These are phyloP conservation scores for Talinum fruticosum DNA, from an alignment of 148 eudicot genomes.

Conservation along the genomic window DNA sequence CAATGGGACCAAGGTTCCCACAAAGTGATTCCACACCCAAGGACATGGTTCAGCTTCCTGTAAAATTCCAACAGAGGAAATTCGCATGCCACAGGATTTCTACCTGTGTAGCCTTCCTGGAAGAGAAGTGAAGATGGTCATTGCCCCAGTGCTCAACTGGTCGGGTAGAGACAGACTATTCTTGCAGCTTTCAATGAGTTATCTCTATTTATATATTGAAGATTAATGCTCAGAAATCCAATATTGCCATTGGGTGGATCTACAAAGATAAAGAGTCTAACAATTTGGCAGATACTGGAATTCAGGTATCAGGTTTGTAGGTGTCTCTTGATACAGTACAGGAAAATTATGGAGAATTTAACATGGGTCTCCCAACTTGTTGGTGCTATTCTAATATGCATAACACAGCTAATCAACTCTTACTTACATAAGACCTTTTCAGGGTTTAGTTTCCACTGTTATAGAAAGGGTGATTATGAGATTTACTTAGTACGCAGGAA, in stretches of 20 bases:
- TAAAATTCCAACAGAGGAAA: no score
- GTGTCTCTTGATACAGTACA: neutral
- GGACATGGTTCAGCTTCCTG: no score
- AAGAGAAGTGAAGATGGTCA: no score
- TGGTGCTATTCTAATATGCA: neutral
- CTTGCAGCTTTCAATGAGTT: neutral
- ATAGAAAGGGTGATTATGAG: neutral
- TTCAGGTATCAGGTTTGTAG: neutral
- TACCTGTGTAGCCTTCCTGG: no score
- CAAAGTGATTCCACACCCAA: no score
- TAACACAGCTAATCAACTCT: neutral
- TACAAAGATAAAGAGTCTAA: neutral
- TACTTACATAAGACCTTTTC: neutral
- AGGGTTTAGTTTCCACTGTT: neutral
- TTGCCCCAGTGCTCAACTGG: no score
- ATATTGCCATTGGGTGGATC: neutral
- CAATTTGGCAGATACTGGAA: neutral
- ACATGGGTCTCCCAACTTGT: neutral
- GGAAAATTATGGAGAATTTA: neutral
- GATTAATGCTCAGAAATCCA: neutral
- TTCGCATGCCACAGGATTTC: no score
- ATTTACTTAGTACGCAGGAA: neutral
- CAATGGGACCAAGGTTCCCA: no score
- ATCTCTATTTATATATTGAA: neutral
- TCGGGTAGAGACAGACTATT: constrained; percentile 3